Evolutionary conservation across 2,329 filamentous ascomycete genomes (phyloP).

Genomic region (Magnaporthales sp.): DNA sequence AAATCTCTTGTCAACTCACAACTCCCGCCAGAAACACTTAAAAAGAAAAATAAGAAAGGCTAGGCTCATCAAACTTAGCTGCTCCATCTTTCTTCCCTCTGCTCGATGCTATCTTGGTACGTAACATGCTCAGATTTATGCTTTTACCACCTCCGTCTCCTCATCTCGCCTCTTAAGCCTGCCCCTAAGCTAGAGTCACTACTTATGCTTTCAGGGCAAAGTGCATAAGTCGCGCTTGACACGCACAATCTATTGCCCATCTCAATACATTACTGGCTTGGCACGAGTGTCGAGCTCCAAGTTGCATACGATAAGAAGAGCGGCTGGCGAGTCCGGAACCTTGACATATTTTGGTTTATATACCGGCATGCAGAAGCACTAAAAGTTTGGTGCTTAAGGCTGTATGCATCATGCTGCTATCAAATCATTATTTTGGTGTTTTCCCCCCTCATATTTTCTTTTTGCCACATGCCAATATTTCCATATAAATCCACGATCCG

Average conservation of each 20-base stretch:
- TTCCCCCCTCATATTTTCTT: no score
- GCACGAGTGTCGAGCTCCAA: neutral
- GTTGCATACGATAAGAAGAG: neutral
- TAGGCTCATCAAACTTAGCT: neutral
- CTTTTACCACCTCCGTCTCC: neutral
- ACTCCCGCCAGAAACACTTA: neutral
- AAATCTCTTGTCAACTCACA: neutral
- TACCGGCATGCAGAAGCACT: neutral
- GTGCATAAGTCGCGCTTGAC: neutral
- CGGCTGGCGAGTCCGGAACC: neutral
- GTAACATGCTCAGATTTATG: neutral
- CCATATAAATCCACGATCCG: neutral
- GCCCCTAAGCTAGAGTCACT: neutral
- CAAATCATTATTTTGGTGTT: neutral
- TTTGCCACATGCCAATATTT: neutral
- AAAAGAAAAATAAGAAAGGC: neutral
- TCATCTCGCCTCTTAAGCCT: neutral
- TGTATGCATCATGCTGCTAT: neutral
- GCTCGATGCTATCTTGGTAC: neutral
- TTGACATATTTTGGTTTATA: neutral
- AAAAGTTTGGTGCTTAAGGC: neutral
- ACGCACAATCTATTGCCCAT: neutral
- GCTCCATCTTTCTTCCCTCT: neutral
- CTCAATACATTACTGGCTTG: neutral
- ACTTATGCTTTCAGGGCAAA: neutral